phyloP scores from a whole-genome alignment of 331 rosid genomes.

The Telfairia occidentalis region DNA sequence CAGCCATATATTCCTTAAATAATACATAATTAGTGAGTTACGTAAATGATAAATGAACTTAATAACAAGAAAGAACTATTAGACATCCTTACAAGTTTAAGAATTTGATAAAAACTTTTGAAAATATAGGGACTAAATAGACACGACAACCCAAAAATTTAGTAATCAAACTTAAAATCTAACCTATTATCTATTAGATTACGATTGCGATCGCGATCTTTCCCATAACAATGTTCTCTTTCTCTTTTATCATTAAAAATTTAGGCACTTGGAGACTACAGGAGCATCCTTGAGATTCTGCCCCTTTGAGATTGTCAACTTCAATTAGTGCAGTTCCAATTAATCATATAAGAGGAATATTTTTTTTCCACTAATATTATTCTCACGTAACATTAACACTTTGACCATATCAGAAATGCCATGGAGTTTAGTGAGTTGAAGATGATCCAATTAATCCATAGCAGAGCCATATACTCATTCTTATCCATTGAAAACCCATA shows the following conservation, averaged over 20 bases:
- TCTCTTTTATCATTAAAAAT: neutral
- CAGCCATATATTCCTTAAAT: too few species aligned
- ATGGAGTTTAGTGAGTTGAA: neutral
- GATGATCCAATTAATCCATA: neutral
- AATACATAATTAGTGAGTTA: too few species aligned
- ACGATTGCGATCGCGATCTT: neutral
- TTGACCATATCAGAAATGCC: neutral
- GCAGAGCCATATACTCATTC: neutral
- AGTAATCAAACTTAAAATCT: too few species aligned
- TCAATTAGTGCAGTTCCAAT: conserved; percentile 1
- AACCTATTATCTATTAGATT: neutral
- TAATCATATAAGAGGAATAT: neutral
- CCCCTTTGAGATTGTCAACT: conserved; percentile 2
- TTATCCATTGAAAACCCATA: neutral
- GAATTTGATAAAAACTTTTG: too few species aligned
- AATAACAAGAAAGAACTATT: neutral
- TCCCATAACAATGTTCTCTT: neutral
- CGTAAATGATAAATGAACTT: too few species aligned
- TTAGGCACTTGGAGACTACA: neutral
- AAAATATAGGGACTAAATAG: too few species aligned
- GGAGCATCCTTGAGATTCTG: neutral
- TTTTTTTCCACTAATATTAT: neutral
- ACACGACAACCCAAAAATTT: too few species aligned
- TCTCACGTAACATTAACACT: neutral
- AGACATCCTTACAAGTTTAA: neutral